Evolutionary conservation across 2,329 filamentous ascomycete genomes (phyloP).

Genomic region (Monosporascus sp.): DNA sequence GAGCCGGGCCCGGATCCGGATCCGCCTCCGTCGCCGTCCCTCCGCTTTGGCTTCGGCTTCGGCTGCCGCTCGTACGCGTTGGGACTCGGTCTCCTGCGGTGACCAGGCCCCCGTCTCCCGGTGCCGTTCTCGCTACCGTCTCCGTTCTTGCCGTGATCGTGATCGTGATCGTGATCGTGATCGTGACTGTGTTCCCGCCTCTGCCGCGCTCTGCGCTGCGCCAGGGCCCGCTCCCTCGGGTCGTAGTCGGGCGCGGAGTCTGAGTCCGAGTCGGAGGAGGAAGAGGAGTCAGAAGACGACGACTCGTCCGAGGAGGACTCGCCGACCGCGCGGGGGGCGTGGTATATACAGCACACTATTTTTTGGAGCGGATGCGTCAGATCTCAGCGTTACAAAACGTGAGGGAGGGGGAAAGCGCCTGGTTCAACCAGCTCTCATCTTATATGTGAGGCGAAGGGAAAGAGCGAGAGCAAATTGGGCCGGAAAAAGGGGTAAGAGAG

Average conservation of each 20-base stretch:
- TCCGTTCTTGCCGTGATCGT: conserved; percentile 17
- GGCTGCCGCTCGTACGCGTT: conserved; percentile 80
- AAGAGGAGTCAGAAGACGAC: conserved; percentile 43
- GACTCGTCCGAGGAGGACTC: conserved; percentile 64
- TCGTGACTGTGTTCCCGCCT: conserved; percentile 26
- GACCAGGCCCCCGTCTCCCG: not conserved
- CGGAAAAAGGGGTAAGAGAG: not conserved
- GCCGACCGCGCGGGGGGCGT: conserved; percentile 73
- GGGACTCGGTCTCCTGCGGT: conserved; percentile 55
- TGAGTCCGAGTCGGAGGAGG: conserved; percentile 49
- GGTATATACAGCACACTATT: conserved; percentile 97
- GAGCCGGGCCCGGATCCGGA: not conserved
- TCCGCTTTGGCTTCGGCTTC: conserved; percentile 44
- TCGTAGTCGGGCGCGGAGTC: conserved; percentile 23
- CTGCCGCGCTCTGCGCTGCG: conserved; percentile 18
- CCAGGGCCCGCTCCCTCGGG: conserved; percentile 20
- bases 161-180: conserved; percentile 22
- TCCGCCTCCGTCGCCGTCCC: conserved; percentile 14
- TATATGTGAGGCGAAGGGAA: not conserved
- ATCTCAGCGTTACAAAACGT: no score
- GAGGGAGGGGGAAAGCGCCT: no score
- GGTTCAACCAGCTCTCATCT: not conserved
- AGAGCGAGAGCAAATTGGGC: no score
- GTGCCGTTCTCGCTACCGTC: conserved; percentile 28
- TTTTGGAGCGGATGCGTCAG: not conserved